Evolutionary conservation across 2,329 filamentous ascomycete genomes (phyloP), one percentile per base, ranked within the genome.

Genomic region (Botrytis squamosa): DNA sequence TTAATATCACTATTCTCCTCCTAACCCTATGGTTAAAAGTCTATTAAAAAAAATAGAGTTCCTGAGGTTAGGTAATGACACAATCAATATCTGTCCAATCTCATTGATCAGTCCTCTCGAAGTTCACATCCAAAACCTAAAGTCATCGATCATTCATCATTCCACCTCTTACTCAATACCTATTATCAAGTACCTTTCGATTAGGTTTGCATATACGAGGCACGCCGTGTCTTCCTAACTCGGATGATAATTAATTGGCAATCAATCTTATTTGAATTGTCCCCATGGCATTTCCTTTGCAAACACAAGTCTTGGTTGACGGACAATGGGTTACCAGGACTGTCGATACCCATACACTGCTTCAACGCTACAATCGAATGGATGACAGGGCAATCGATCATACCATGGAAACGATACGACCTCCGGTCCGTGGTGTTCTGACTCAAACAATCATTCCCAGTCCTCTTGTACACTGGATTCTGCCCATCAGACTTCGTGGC

Each of bases 371-470:
- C 76, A 76, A 81, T 46, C 74, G 78, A 71, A 74, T 80, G 75
- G 77, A 79, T 75, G 69, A 79, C 80, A 74, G 83, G 80, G 74
- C 78, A 77, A 46, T 80, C 79, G 33, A 81, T 78, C 46, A 80
- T 76, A 69, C 79, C 38, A 73, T 76, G 69, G 82, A 79, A 73
- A 73, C 76, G 33, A 75, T 79, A 65, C 83, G 79, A 69, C 83
- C 84, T 44, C 89, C 91, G 9, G 83, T 82, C 33, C 88, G 91
- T 74, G 96, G 94, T 6, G 80, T 98, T 46, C 85, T 98, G 64
- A 93, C 93, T 0, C 90, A 88, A 79, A 97, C 95, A 0, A 81
- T 97, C 44, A 85, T 95, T 69, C 88, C 90, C 71, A 97, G 93
- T 76, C 92, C 95, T 2, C 85, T 92, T 52, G 87, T 92, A 73